Conservation (phyloP, 2,329 filamentous ascomycete genomes). For the Tolypocladium pustulatum region DNA sequence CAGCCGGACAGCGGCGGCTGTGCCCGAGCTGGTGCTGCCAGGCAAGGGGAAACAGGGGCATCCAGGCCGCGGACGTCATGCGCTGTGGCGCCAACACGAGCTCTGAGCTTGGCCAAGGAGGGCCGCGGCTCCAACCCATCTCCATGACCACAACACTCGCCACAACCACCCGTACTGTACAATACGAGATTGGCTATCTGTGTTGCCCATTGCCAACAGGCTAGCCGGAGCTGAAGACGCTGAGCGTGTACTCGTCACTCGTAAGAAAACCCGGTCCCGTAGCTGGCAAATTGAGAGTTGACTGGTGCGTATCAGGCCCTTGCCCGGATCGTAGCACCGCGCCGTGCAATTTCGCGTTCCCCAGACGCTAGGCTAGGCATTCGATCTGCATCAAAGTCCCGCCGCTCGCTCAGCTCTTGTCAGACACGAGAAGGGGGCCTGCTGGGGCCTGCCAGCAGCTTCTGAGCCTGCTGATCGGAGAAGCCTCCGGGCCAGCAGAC, state of each 20-base stretch:
- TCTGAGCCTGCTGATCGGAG: background rate
- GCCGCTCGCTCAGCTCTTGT: background rate
- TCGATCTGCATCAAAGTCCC: background rate
- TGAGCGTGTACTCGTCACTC: too few relatives aligned
- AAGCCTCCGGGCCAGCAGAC: too few relatives aligned
- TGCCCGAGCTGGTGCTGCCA: too few relatives aligned
- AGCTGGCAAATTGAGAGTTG: background rate
- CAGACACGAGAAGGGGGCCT: background rate
- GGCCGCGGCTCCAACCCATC: background rate
- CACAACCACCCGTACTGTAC: too few relatives aligned
- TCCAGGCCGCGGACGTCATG: background rate
- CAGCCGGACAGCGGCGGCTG: background rate
- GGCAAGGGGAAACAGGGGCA: background rate
- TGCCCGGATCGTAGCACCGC: background rate
- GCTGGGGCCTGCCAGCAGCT: too few relatives aligned
- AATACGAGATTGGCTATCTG: too few relatives aligned
- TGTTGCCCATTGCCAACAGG: too few relatives aligned
- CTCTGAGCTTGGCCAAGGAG: background rate
- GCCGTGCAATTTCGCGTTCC: background rate
- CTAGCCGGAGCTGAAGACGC: background rate
- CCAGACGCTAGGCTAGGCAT: background rate
- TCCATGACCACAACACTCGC: background rate
- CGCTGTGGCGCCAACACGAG: background rate
- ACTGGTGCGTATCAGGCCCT: background rate
- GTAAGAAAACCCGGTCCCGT: background rate